Evolutionary conservation across 202 grass and related monocot genomes (phyloP), one percentile per base, ranked within the genome.

Genomic region (Zoysia matrella): DNA sequence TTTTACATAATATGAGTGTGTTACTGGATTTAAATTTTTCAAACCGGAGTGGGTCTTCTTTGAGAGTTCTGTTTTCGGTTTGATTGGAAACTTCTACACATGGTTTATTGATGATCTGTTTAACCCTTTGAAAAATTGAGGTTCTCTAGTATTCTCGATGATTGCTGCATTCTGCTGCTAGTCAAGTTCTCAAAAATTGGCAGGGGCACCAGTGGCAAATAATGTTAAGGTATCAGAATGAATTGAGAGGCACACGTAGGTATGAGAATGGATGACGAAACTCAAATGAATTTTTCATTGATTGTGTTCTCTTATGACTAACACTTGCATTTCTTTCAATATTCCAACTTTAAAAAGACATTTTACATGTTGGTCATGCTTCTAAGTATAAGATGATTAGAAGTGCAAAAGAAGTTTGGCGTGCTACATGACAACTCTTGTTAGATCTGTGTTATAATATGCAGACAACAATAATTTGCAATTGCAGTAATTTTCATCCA

Each of bases 101-200:
- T 53, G 9, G 76, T 81, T 84, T 64, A 40, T 3, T 56, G 71
- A 46, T 13, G 18, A 14, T 65, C 16, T 10, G 18, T 69, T 30
- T 68, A 41, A 47, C 51, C 51, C 41, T 67, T 65, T 56, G n/a
- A 42, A 10, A 65, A 65, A 48, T 55, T 55, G 58, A 72, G 14
- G n/a, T 76, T 63, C 13, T 60, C 9, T 56, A n/a, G 69, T 81
- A 18, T 36, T 36, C 1, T 36, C 30, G 30, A 36, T 36, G 30
- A 36, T 60, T 75, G 15, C 22, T 60, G 60, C 18, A 7, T 14
- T 72, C 72, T 60, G 57, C 15, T 82, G 85, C 46, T 58, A 72
- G 22, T 45, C 45, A 65, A 66, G 3, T 49, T 82, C 3, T 30
- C 58, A 61, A 61, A 36, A 3, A 61, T 9, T 61, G 7, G 4